Evolutionary conservation across 306 rosid species (phyloP), one percentile per base, ranked within the genome.

Genomic region (Senna tora): DNA sequence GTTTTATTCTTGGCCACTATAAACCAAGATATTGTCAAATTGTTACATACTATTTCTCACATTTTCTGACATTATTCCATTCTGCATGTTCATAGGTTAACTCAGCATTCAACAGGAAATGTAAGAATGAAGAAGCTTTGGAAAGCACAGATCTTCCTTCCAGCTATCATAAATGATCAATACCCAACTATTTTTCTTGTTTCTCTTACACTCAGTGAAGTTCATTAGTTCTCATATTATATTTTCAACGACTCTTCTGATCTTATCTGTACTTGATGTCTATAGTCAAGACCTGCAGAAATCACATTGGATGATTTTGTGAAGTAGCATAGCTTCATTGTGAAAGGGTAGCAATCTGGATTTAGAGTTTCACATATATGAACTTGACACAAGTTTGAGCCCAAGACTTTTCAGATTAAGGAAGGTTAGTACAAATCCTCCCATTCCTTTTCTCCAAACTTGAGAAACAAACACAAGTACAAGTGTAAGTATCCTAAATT

Each of bases 81-180:
- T 74, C 51, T 54, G 11, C 38, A 0, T 49, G 55, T 65, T 77
- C 3, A 25, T 32, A 93, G 98, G 91, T 89, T 56, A 84, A 87
- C 75, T 91, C 98, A 25, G 98, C 92, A 21, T 91, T 93, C 81
- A 91, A 93, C 20, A 96, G 87, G 69, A 90, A 93, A 80, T 88
- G 96, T 12, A 93, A 93, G 79, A 91, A 84, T 9, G 97, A 93
- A 84, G 81, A 71, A 47, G 93, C 91, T 77, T 77, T 90, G 69
- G 80, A 51, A 80, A 88, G 75, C 71, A n/a, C 82, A 50, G 87
- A 88, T 52, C 89, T 85, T 70, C 88, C 78, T 36, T 70, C 88
- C 78, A 41, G 21, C 87, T 22, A 91, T 96, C 15, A 94, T 90
- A 79, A 84, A 88, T 77, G 42, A 76, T 69, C 64, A 25, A 25